Percentiles rank a stretch among this genome's conserved stretches.
These are phyloP conservation scores for Amylostereum chailletii DNA, from an alignment of 1,284 basidiomycete genomes.

Conservation along the genomic window DNA sequence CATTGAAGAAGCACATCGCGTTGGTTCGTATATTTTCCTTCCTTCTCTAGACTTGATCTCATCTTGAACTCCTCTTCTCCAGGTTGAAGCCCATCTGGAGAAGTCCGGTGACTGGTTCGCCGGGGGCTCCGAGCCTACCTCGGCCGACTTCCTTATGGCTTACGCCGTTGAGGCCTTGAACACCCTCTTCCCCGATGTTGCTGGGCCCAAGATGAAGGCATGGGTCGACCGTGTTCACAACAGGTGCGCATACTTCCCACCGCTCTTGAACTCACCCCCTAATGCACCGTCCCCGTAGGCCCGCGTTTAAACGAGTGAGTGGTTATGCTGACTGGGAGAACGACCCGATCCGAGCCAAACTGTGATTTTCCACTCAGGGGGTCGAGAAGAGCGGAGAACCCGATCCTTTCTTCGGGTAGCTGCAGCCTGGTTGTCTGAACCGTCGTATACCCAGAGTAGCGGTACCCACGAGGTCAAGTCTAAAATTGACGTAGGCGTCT, in stretches of 20 bases:
- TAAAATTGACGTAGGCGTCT: too few relatives aligned
- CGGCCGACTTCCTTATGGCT: constrained; percentile 31
- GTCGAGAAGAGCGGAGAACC: background rate
- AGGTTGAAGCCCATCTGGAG: constrained; percentile 18
- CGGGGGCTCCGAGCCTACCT: constrained; percentile 28
- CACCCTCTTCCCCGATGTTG: constrained; percentile 5
- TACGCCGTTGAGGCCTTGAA: constrained; percentile 24
- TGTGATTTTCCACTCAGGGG: background rate
- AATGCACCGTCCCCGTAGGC: constrained; percentile 14
- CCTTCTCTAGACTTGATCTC: background rate
- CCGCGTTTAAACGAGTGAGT: constrained; percentile 27
- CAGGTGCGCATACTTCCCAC: constrained; percentile 15
- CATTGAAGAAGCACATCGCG: constrained; percentile 17
- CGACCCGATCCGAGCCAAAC: constrained; percentile 9
- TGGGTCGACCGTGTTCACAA: constrained; percentile 22
- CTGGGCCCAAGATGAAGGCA: constrained; percentile 20
- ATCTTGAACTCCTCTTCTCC: background rate
- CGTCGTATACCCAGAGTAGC: too few relatives aligned
- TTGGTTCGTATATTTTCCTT: constrained; percentile 14
- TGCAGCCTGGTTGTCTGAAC: background rate
- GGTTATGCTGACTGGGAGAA: background rate
- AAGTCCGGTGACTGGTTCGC: constrained; percentile 25
- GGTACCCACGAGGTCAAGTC: too few relatives aligned
- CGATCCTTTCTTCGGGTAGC: constrained; percentile 2
- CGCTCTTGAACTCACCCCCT: constrained; percentile 1